phyloP scores from a whole-genome alignment of 2,329 filamentous ascomycete genomes.

The Ophidiomyces ophidiicola region DNA sequence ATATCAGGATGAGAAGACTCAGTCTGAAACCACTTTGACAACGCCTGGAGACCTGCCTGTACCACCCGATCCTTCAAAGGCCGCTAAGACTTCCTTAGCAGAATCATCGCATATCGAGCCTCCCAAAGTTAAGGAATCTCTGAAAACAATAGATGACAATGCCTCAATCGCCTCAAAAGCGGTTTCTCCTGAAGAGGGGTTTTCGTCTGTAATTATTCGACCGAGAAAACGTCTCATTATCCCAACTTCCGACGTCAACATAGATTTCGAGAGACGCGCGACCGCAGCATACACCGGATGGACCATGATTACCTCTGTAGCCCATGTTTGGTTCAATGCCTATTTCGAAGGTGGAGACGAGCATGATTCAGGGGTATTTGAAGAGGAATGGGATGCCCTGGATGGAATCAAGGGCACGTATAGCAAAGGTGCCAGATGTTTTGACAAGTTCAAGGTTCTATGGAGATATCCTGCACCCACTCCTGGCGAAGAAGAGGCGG shows the following conservation, averaged over 20 bases:
- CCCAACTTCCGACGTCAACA: slow-evolving; percentile 74
- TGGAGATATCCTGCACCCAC: slow-evolving; percentile 49
- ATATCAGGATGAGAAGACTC: slow-evolving; percentile 28
- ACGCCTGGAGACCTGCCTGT: background rate
- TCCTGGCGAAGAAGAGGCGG: slow-evolving; percentile 21
- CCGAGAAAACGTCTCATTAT: slow-evolving; percentile 57
- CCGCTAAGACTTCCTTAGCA: background rate
- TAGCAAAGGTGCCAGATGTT: slow-evolving; percentile 66
- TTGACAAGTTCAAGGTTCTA: slow-evolving; percentile 72
- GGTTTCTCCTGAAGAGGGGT: slow-evolving; percentile 41
- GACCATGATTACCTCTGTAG: slow-evolving; percentile 83
- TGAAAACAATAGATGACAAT: slow-evolving; percentile 18
- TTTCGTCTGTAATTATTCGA: slow-evolving; percentile 65
- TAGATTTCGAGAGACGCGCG: slow-evolving; percentile 77
- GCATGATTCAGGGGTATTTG: slow-evolving; percentile 57
- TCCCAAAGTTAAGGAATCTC: slow-evolving; percentile 15
- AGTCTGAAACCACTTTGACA: slow-evolving; percentile 24
- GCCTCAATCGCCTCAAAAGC: slow-evolving; percentile 30
- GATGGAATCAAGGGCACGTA: slow-evolving; percentile 89
- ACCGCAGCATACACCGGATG: slow-evolving; percentile 61
- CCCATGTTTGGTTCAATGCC: slow-evolving; percentile 93
- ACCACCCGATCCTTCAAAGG: background rate
- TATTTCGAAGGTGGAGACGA: slow-evolving; percentile 78
- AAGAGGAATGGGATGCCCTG: slow-evolving; percentile 64
- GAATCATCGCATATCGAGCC: slow-evolving; percentile 10